Evolutionary conservation across 2,329 filamentous ascomycete species (phyloP), one percentile per base, ranked within the genome.

Genomic region (Curvularia sp.): DNA sequence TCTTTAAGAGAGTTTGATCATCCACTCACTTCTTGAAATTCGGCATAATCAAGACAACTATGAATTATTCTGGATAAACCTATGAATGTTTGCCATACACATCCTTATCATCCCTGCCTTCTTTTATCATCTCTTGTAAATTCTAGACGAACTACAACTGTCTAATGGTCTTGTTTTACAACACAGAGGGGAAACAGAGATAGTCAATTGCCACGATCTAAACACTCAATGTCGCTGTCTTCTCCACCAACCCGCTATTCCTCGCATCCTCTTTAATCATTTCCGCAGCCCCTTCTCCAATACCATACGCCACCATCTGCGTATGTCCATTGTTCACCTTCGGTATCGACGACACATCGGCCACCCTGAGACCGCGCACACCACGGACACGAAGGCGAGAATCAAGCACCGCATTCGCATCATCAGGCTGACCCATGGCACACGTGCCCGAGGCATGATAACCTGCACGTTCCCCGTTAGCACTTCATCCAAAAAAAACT

Each of bases 391-490:
- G 61, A n/a, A 74, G 69, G 9, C 72, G 65, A 1, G 64, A 64
- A 55, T 80, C 78, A 4, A 80, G 66, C 4, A 80, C 77, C 0
- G 78, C 77, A 28, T 69, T 71, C 0, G 56, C 46, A 41, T 79
- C 70, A 4, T 66, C 65, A 0, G 50, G n/a, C 28, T 56, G 60
- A 5, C 76, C 77, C 85, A 88, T 88, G 68, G 82, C 83, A 6
- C 79, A 80, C 0, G 86, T 88, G 82, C 86, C 69, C 84, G 85
- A 82, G 80, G 87, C 55, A 76, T 83, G 2, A 80, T 83, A 30
- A 71, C 77, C 24, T 82, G 70, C 12, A 47, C 12, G n/a, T 28
- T 18, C 15, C 24, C 3, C 42, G 35, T 49, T 10, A 49, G 47
- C 13, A 12, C n/a, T 28, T 8, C 26, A 24, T 24, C 22, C 22